A percentile compares a stretch with the other conserved stretches of the same genome.
These are phyloP conservation scores for Cutaneotrichosporon mucoides DNA, from an alignment of 1,284 basidiomycete species.

Conservation along the genomic window DNA sequence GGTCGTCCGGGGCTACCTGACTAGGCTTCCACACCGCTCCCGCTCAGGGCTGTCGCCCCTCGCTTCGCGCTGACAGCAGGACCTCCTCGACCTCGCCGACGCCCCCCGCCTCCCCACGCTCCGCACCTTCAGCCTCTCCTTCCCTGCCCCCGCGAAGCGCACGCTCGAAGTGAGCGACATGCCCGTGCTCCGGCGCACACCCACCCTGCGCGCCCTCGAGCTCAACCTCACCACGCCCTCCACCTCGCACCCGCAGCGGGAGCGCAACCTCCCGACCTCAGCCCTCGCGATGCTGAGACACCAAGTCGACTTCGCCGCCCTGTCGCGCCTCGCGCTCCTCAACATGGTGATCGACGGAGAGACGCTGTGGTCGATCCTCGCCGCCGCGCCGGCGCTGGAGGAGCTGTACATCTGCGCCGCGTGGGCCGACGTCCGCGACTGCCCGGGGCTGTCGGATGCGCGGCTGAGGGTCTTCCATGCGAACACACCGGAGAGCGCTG, in stretches of 20 bases:
- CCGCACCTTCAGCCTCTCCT: constrained; percentile 31
- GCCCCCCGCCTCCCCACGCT: constrained; percentile 25
- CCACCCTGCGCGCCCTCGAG: constrained; percentile 27
- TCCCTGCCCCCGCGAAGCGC: constrained; percentile 6
- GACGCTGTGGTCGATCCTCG: constrained; percentile 17
- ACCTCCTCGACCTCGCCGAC: constrained; percentile 26
- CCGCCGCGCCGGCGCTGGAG: constrained; percentile 19
- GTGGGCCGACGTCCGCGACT: constrained; percentile 19
- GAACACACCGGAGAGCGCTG: constrained; percentile 31
- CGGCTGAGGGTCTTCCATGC: constrained; percentile 34
- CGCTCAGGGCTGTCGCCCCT: too few species aligned
- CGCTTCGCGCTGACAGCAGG: constrained; percentile 15
- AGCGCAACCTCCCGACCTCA: constrained; percentile 17
- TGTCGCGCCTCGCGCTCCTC: constrained; percentile 33
- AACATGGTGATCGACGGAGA: constrained; percentile 29
- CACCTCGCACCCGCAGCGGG: too few species aligned
- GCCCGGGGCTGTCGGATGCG: constrained; percentile 1
- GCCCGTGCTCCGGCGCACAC: constrained; percentile 23
- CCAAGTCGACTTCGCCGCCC: constrained; percentile 19
- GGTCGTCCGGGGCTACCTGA: too few species aligned
- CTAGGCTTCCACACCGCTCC: too few species aligned
- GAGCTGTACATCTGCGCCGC: constrained; percentile 35
- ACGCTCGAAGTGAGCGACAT: constrained; percentile 23
- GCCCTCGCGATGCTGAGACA: constrained; percentile 15
- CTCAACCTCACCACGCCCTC: constrained; percentile 29